These are phyloP conservation scores for Neurospora sp. DNA, from an alignment of 495 filamentous ascomycete species.

Conservation along the genomic window DNA sequence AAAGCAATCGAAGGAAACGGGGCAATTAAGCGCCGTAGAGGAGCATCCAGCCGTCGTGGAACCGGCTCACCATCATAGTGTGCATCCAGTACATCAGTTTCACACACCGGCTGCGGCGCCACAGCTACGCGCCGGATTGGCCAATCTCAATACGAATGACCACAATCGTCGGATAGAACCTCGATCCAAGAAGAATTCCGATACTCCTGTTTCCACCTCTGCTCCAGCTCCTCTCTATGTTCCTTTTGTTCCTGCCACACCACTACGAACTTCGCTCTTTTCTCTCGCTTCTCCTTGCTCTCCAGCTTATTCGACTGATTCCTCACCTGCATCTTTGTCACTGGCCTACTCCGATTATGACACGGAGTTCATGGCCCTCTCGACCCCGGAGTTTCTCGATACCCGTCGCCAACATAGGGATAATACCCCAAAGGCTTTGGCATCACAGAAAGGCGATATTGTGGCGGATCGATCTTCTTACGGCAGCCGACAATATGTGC, in stretches of 20 bases:
- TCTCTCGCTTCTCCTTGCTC: not conserved
- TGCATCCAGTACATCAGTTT: not conserved
- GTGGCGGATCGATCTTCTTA: not conserved
- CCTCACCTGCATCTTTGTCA: not conserved
- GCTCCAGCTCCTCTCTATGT: not conserved
- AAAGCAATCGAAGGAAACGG: not conserved
- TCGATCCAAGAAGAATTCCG: not conserved
- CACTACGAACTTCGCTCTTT: not conserved
- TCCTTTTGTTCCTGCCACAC: not conserved
- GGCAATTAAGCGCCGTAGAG: not conserved
- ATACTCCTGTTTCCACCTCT: not conserved
- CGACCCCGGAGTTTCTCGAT: slow-evolving; percentile 1
- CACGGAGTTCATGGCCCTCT: not conserved
- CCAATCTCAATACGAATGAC: not conserved
- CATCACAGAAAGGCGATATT: not conserved
- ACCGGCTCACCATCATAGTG: not conserved
- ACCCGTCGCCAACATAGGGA: not conserved
- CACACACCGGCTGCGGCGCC: not conserved
- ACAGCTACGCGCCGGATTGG: not conserved
- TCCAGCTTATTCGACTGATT: not conserved
- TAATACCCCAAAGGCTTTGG: not conserved
- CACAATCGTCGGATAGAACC: not conserved
- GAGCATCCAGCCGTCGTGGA: not conserved
- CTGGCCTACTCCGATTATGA: not conserved
- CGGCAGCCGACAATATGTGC: not conserved